Conservation (phyloP, 75 land plant species). For the Sequoiadendron giganteum region DNA sequence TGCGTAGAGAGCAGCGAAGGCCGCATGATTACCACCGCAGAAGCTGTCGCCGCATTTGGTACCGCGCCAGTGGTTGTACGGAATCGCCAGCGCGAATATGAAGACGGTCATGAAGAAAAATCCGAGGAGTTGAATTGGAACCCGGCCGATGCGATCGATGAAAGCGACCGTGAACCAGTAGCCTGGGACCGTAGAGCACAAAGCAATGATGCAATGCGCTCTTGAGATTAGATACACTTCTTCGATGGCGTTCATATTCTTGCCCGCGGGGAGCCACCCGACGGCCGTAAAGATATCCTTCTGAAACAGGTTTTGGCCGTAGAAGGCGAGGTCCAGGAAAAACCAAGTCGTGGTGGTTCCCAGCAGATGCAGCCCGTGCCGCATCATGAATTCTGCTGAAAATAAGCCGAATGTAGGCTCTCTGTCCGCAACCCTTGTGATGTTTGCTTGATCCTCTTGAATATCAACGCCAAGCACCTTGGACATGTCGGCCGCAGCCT, state of each 20-base stretch:
- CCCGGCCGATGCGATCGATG: conserved; percentile 51
- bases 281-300: conserved; percentile 36
- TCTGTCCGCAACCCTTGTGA: not conserved
- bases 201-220: conserved; percentile 42
- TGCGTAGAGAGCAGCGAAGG: conserved; percentile 58
- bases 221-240: conserved; percentile 33
- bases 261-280: conserved; percentile 41
- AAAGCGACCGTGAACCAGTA: conserved; percentile 69
- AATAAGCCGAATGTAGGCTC: conserved; percentile 32
- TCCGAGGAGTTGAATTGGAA: conserved; percentile 51
- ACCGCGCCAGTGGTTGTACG: conserved; percentile 51
- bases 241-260: conserved; percentile 36
- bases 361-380: conserved; percentile 59
- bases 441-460: conserved; percentile 25
- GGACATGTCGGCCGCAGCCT: conserved; percentile 50
- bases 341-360: conserved; percentile 73
- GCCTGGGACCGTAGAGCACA: conserved; percentile 59
- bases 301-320: conserved; percentile 49
- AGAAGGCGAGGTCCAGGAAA: conserved; percentile 46
- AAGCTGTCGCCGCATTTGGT: not conserved
- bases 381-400: conserved; percentile 29
- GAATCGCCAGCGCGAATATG: conserved; percentile 63
- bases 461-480: conserved; percentile 44
- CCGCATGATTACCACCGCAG: conserved; percentile 30
- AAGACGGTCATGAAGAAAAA: conserved; percentile 77